Evolutionary conservation across 1,284 basidiomycete species (phyloP).

Genomic region (Ceratobasidium sp.): DNA sequence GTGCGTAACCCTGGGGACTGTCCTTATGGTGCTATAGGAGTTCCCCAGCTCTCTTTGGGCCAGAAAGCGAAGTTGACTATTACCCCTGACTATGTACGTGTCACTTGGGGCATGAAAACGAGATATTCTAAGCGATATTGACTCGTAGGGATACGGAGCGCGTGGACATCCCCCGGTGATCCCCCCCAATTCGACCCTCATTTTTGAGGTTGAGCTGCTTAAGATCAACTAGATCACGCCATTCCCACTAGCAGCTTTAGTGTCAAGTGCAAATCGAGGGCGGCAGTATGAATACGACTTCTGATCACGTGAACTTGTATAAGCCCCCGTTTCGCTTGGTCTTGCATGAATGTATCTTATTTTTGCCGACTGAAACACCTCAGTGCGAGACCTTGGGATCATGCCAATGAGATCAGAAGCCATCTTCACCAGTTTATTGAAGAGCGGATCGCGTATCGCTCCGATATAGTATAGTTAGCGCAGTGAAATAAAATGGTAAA

Average conservation of each 20-base stretch:
- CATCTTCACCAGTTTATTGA: no score
- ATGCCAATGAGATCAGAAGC: no score
- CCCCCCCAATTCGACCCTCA: constrained; percentile 52
- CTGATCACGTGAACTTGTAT: background rate
- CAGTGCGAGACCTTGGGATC: no score
- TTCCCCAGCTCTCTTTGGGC: constrained; percentile 81
- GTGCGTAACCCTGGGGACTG: background rate
- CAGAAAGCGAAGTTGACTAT: constrained; percentile 79
- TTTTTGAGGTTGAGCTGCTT: constrained; percentile 53
- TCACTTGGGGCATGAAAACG: constrained; percentile 8
- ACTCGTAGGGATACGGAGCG: constrained; percentile 49
- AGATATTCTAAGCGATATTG: background rate
- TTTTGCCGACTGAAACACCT: background rate
- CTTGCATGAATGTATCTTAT: background rate
- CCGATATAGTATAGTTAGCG: no score
- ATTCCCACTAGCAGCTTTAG: background rate
- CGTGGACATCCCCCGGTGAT: constrained; percentile 50
- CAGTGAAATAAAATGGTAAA: no score
- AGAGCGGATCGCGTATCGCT: no score
- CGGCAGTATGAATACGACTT: background rate
- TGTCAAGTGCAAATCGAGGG: background rate
- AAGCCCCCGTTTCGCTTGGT: background rate
- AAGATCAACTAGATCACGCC: constrained; percentile 44
- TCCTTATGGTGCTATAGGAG: constrained; percentile 63
- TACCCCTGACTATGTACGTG: constrained; percentile 76